Base-by-base conservation (phyloP, 495 filamentous ascomycete genomes). In the Friedmanniomyces simplex region DNA sequence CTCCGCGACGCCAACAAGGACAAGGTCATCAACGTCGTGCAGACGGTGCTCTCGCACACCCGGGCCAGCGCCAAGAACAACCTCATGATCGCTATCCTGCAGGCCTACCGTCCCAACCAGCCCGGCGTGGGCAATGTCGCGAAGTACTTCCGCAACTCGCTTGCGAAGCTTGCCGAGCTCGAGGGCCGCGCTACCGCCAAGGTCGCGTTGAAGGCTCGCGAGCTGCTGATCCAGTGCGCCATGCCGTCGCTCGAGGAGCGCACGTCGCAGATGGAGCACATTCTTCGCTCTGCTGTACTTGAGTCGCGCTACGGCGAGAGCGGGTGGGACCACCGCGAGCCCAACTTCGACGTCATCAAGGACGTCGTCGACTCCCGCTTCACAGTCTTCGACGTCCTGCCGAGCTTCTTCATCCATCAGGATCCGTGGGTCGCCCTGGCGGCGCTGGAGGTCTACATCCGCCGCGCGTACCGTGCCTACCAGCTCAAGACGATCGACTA, bases 321-420 rank as follows among this genome's bases (percentile, higher is more conserved):
- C 42, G 90, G 91, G 43, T 96, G 89, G 89, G 91, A 95, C 50
- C 93, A 98, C 73, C 82, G 94, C 61, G 88, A 95, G 67, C 93
- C 93, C 18, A 84, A 85, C 67, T 73, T 90, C 50, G 82, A 89
- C 42, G 76, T 91, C 64, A 81, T 98, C 70, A 93, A 95, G 74
- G 93, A 98, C 69, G 93, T 98, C 45, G 88, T 98, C 47, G 93
- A 98, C 73, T 97, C 93, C 34, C 93, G 93, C 75, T 96, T 89
- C 73, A 97, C 91, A 45, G 91, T 98, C 57, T 96, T 96, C 66
- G 93, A 98, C 70, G 93, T 98, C 6, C 72, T 98, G 55, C 86
- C 91, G 10, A 81, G 84, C 41, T 98, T 98, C 81, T 98, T 98
- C 65, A 86, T 83, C 42, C 88, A 98, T 69, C 78, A 85, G 51